Percentiles rank a stretch among this genome's conserved stretches.
Evolutionary conservation across 495 filamentous ascomycete species (phyloP).

Genomic region (Penicillium daleae): DNA sequence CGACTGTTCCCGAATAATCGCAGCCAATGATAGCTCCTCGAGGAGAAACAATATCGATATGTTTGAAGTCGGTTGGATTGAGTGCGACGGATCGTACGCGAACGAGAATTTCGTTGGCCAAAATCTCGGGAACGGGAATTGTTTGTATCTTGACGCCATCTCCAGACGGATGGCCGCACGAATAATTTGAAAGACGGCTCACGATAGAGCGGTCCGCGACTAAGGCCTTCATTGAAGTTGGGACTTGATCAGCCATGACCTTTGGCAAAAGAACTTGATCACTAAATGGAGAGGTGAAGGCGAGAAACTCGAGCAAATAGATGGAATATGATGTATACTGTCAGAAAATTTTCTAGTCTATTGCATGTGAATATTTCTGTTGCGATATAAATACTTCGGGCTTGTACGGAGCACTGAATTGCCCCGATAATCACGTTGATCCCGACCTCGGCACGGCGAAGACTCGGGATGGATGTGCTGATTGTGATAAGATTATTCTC

Average conservation of each 20-base stretch:
- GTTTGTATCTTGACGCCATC: constrained; percentile 15
- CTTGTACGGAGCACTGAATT: not conserved
- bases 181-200: constrained; percentile 14
- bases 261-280: not conserved
- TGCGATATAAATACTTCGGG: constrained; percentile 4
- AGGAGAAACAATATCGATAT: constrained; percentile 39
- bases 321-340: not conserved
- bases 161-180: constrained; percentile 2
- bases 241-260: constrained; percentile 14
- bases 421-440: constrained; percentile 17
- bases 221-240: constrained; percentile 15
- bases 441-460: constrained; percentile 12
- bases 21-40: constrained; percentile 51
- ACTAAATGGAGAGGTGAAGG: not conserved
- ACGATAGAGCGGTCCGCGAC: constrained; percentile 11
- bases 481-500: not conserved
- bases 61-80: constrained; percentile 62
- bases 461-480: constrained; percentile 13
- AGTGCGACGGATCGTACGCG: constrained; percentile 44
- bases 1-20: constrained; percentile 57
- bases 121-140: constrained; percentile 10
- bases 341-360: not conserved
- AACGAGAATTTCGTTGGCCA: constrained; percentile 47
- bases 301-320: not conserved
- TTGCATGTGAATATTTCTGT: constrained; percentile 13